phyloP scores from a whole-genome alignment of 345 rosid species.

The Theobroma cacao region DNA sequence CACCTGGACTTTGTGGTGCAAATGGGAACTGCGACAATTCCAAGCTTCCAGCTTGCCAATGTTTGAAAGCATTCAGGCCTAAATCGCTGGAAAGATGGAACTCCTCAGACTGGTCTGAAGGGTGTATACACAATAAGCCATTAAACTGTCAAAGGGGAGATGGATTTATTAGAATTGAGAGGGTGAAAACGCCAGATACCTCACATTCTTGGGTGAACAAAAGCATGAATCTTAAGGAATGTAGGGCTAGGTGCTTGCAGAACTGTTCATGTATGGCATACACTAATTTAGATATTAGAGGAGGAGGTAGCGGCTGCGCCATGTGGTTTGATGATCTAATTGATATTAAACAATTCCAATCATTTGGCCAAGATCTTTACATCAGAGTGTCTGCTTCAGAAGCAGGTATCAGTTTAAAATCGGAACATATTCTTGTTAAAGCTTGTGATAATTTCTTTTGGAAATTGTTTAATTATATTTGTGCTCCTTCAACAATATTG shows the following conservation, averaged over 20 bases:
- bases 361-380: background rate
- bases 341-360: background rate
- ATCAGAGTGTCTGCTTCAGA: conserved; percentile 12
- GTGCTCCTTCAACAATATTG: background rate
- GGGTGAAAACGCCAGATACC: conserved; percentile 43
- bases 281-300: conserved; percentile 11
- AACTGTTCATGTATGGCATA: conserved; percentile 25
- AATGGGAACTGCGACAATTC: conserved; percentile 36
- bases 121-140: conserved; percentile 30
- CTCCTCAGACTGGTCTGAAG: conserved; percentile 38
- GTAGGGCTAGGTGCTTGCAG: conserved; percentile 8
- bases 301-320: conserved; percentile 13
- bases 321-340: conserved; percentile 17
- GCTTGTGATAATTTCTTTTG: background rate
- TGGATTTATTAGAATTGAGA: conserved; percentile 23
- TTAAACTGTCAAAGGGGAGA: conserved; percentile 28
- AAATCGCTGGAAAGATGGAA: conserved; percentile 25
- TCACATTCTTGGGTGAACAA: conserved; percentile 18
- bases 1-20: conserved; percentile 30
- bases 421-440: background rate
- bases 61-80: conserved; percentile 37
- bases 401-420: background rate
- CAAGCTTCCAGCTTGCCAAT: conserved; percentile 34
- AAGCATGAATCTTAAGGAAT: conserved; percentile 17
- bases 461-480: too few relatives aligned